Percentiles rank a stretch among this genome's conserved stretches.
phyloP scores from a whole-genome alignment of 2,329 filamentous ascomycete species.

The Beauveria sp. region DNA sequence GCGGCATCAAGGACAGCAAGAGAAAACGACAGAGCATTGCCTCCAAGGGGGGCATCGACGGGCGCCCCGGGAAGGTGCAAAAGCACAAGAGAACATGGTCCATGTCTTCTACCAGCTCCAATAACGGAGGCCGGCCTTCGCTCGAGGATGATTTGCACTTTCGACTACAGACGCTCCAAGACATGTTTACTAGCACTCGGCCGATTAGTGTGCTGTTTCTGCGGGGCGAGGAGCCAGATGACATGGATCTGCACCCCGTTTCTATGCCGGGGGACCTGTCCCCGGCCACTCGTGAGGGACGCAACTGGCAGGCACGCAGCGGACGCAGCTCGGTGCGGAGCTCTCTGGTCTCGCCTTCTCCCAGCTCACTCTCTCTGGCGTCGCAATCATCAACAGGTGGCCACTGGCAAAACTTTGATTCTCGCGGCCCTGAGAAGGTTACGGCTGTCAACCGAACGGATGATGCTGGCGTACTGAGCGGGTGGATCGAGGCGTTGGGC shows the following conservation, averaged over 20 bases:
- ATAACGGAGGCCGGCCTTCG: constrained; percentile 40
- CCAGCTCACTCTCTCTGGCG: constrained; percentile 55
- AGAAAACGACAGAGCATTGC: constrained; percentile 49
- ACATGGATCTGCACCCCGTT: constrained; percentile 73
- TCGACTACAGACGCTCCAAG: constrained; percentile 70
- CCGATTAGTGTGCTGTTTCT: constrained; percentile 73
- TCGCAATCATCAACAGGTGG: constrained; percentile 40
- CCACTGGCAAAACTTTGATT: constrained; percentile 52
- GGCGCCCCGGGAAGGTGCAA: constrained; percentile 70
- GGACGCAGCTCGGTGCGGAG: constrained; percentile 49
- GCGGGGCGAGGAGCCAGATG: constrained; percentile 67
- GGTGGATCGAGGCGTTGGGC: constrained; percentile 85
- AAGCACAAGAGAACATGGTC: constrained; percentile 97
- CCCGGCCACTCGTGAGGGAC: constrained; percentile 48
- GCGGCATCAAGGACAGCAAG: constrained; percentile 59
- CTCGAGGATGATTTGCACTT: constrained; percentile 69
- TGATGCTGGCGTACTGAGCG: constrained; percentile 58
- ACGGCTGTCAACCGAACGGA: constrained; percentile 47
- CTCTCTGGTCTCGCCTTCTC: constrained; percentile 59
- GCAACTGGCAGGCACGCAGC: constrained; percentile 45
- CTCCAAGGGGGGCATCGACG: constrained; percentile 38
- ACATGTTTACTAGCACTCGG: constrained; percentile 82
- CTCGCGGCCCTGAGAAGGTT: constrained; percentile 47
- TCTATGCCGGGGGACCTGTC: constrained; percentile 60
- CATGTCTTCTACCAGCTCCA: constrained; percentile 71